Conservation (phyloP, 148 eudicot species). For the Agrostemma githago region DNA sequence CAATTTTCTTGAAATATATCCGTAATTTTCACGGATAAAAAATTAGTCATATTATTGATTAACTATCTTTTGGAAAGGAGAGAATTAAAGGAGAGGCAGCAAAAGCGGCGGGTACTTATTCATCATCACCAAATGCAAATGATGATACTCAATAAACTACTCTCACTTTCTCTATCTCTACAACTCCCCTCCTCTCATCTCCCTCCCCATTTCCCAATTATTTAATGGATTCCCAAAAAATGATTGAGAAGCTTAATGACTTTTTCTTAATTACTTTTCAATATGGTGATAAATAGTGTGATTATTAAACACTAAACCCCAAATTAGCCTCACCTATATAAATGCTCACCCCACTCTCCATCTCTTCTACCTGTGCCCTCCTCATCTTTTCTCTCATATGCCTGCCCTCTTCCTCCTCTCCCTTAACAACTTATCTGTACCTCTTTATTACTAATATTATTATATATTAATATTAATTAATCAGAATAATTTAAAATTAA, state of each 20-base stretch:
- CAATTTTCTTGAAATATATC: too few relatives aligned
- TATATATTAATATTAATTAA: too few relatives aligned
- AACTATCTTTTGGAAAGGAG: not conserved
- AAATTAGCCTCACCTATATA: not conserved
- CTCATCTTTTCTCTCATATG: not conserved
- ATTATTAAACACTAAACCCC: not conserved
- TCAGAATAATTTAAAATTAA: too few relatives aligned
- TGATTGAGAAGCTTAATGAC: constrained; percentile 2
- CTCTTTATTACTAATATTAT: too few relatives aligned
- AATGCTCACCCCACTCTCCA: not conserved
- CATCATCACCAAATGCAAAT: not conserved
- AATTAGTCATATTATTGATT: too few relatives aligned
- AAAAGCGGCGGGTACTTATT: not conserved
- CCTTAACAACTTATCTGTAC: too few relatives aligned
- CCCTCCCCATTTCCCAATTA: not conserved
- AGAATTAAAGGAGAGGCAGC: not conserved
- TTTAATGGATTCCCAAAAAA: constrained; percentile 2
- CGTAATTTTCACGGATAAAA: too few relatives aligned
- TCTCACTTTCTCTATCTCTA: not conserved
- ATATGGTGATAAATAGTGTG: not conserved
- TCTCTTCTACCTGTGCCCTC: not conserved
- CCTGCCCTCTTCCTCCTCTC: too few relatives aligned
- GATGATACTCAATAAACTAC: not conserved
- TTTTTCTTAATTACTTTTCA: not conserved
- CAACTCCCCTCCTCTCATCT: not conserved